Evolutionary conservation across 495 filamentous ascomycete genomes (phyloP).

Genomic region (Aspergillus bertholletiae): DNA sequence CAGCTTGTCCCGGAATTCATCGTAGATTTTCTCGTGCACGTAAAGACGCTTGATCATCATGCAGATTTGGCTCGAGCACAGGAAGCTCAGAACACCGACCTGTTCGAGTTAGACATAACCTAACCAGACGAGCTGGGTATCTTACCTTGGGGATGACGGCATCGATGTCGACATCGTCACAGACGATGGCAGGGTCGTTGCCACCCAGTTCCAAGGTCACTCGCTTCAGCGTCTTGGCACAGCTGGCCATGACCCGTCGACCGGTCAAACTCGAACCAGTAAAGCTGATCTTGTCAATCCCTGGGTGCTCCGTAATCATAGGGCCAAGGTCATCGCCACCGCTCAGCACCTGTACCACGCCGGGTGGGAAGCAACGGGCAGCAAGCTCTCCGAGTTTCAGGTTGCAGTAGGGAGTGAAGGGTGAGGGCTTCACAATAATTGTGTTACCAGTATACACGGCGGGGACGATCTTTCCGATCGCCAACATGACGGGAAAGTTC

Average conservation of each 20-base stretch:
- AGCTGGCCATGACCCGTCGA: conserved; percentile 58
- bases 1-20: conserved; percentile 52
- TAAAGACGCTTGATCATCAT: conserved; percentile 61
- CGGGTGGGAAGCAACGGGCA: conserved; percentile 57
- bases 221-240: conserved; percentile 59
- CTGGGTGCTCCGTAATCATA: conserved; percentile 52
- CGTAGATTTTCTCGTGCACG: conserved; percentile 63
- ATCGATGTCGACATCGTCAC: conserved; percentile 58
- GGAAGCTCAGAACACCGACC: conserved; percentile 45
- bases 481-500: conserved; percentile 58
- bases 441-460: conserved; percentile 58
- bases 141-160: conserved; percentile 50
- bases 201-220: conserved; percentile 60
- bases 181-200: conserved; percentile 62
- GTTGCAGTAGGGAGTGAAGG: conserved; percentile 65
- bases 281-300: conserved; percentile 66
- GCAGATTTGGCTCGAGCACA: conserved; percentile 50
- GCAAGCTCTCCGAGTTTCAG: conserved; percentile 63
- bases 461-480: conserved; percentile 52
- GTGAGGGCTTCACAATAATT: conserved; percentile 59
- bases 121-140: neutral
- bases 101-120: conserved; percentile 21
- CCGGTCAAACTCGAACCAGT: conserved; percentile 64
- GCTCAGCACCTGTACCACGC: conserved; percentile 64
- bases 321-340: conserved; percentile 64